Base-by-base conservation (phyloP, 2,329 filamentous ascomycete genomes). In the Bipolaris sorokiniana region DNA sequence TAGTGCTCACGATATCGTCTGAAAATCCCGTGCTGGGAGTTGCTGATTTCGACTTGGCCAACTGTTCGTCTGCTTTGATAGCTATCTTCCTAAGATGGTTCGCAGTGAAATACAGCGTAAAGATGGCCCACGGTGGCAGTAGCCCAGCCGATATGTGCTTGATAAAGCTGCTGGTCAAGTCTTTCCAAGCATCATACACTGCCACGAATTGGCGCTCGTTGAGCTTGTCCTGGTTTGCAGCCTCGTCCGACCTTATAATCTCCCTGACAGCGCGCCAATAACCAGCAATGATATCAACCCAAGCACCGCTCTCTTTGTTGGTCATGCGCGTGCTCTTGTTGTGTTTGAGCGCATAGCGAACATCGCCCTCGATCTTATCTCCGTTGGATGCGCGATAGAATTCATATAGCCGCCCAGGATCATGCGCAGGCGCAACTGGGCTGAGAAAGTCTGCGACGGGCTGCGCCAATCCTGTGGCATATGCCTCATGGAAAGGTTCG, bases 51-150 rank as follows among this genome's bases (percentile, higher is more conserved):
- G 81, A 80, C 48, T 78, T 79, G n/a, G 80, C 79, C 42, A 79
- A 73, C 69, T 90, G 89, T 36, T 88, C 86, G 74, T 99, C 95
- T 54, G 95, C 93, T 71, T 89, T 91, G 75, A 97, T 95, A 46
- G 95, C 95, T 77, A 97, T 96, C 41, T 90, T 80, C 58, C 95
- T 85, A 57, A 99, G 78, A 73, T 96, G 92, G 77, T 92, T 96
- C 52, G 92, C 93, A 22, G 89, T 88, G 50, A 90, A 84, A 72
- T 98, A 98, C 37, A 99, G 82, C 71, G 91, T 93, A 3, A 95
- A 93, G 49, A 99, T 87, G 0, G 92, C 95, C 94, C 95, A 99
- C 31, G 92, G 89, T 63, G 91, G 88, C 67, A 98, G 91, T 2
- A 86, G 84, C 53, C 83, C 82, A 63, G 85, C 89, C 34, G 88